Percentiles rank a stretch among this genome's conserved stretches.
Conservation (phyloP, 306 rosid genomes). For the Betula pendula region DNA sequence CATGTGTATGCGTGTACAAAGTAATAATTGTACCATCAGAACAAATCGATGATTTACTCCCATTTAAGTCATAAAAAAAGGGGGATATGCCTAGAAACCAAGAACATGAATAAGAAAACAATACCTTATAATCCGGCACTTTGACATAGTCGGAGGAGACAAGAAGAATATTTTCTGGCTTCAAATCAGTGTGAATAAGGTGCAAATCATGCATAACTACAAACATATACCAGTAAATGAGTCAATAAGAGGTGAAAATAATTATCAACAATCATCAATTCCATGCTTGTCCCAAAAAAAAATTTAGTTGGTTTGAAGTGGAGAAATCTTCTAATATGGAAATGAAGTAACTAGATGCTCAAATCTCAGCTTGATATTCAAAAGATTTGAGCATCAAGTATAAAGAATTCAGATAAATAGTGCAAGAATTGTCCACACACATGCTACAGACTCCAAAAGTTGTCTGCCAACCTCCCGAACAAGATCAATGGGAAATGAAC, state of each 20-base stretch:
- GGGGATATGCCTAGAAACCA: neutral
- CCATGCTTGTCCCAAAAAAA: constrained; percentile 19
- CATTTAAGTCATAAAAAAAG: neutral
- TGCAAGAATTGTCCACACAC: constrained; percentile 82
- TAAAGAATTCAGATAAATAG: constrained; percentile 40
- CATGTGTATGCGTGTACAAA: neutral
- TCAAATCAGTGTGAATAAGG: constrained; percentile 79
- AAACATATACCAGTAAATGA: constrained; percentile 25
- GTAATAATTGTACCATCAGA: neutral
- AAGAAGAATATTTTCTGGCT: constrained; percentile 62
- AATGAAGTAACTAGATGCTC: constrained; percentile 23
- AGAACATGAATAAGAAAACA: constrained; percentile 4
- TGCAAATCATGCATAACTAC: constrained; percentile 84
- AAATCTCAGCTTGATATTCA: constrained; percentile 25
- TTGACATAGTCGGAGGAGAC: constrained; percentile 58
- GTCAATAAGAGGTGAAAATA: constrained; percentile 17
- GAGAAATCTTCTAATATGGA: constrained; percentile 12
- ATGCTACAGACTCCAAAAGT: constrained; percentile 95
- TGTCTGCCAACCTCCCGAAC: constrained; percentile 93
- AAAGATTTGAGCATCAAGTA: constrained; percentile 25
- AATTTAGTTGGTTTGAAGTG: constrained; percentile 12
- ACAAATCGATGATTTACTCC: neutral
- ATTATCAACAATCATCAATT: constrained; percentile 2
- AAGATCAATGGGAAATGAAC: constrained; percentile 88
- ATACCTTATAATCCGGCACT: constrained; percentile 81